phyloP scores from a whole-genome alignment of 2,329 filamentous ascomycete genomes.

The Epichloe sp. region DNA sequence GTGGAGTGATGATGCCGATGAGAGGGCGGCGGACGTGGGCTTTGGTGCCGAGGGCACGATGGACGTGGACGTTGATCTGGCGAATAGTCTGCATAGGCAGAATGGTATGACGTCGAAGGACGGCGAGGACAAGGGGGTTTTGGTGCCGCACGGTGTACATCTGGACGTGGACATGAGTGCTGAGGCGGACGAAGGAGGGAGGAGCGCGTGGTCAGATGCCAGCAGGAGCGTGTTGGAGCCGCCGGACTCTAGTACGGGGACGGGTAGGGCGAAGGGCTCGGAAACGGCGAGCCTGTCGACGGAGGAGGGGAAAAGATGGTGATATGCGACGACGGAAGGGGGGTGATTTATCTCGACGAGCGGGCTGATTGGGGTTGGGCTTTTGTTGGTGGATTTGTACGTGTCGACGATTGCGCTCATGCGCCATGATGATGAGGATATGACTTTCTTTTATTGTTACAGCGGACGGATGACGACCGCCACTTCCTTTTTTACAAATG shows the following conservation, averaged over 20 bases:
- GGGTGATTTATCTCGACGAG: background rate
- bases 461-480: background rate
- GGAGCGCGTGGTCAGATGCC: constrained; percentile 21
- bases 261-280: constrained; percentile 21
- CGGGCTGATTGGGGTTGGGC: too few species aligned
- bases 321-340: background rate
- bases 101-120: background rate
- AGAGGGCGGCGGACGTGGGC: constrained; percentile 1
- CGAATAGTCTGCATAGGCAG: constrained; percentile 5
- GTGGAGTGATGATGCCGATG: constrained; percentile 10
- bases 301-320: constrained; percentile 11
- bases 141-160: constrained; percentile 6
- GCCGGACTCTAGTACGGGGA: constrained; percentile 22
- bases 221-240: constrained; percentile 24
- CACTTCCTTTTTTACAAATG: background rate
- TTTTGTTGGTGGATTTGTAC: too few species aligned
- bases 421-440: background rate
- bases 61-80: constrained; percentile 9
- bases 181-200: constrained; percentile 13
- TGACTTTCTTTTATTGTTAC: background rate
- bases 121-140: constrained; percentile 5
- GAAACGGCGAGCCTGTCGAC: constrained; percentile 25
- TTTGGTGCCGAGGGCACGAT: constrained; percentile 9
- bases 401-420: background rate
- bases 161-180: constrained; percentile 11